These are phyloP conservation scores for Tetrahymena thermophila DNA, from an alignment of 73 alveolate species.

Conservation along the genomic window DNA sequence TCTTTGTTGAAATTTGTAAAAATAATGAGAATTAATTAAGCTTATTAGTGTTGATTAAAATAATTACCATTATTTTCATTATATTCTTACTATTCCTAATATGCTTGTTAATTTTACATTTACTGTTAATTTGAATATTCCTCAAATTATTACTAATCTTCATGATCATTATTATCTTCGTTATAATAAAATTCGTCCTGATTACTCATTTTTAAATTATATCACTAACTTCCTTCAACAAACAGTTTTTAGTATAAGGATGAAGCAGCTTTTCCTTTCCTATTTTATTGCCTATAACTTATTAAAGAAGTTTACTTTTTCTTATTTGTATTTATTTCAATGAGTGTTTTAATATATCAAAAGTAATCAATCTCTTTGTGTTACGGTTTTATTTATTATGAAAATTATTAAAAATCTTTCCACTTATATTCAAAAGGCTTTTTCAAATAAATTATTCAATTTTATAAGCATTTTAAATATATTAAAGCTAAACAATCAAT, in stretches of 20 bases:
- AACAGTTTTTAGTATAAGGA: neutral
- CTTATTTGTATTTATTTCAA: neutral
- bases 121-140: neutral
- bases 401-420: neutral
- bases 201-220: neutral
- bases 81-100: neutral
- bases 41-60: neutral
- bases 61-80: neutral
- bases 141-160: neutral
- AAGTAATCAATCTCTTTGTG: neutral
- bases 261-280: neutral
- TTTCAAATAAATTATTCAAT: neutral
- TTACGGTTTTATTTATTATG: neutral
- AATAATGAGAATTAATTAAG: neutral
- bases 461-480: neutral
- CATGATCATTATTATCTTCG: neutral
- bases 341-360: neutral
- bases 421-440: neutral
- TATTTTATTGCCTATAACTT: neutral
- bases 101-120: neutral
- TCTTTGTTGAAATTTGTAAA: neutral
- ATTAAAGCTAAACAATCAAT: neutral
- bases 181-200: neutral
- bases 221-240: neutral
- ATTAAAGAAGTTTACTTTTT: neutral